A percentile compares a stretch with the other conserved stretches of the same genome.
Conservation (phyloP, 2,329 filamentous ascomycete genomes). For the Cercospora sesami region DNA sequence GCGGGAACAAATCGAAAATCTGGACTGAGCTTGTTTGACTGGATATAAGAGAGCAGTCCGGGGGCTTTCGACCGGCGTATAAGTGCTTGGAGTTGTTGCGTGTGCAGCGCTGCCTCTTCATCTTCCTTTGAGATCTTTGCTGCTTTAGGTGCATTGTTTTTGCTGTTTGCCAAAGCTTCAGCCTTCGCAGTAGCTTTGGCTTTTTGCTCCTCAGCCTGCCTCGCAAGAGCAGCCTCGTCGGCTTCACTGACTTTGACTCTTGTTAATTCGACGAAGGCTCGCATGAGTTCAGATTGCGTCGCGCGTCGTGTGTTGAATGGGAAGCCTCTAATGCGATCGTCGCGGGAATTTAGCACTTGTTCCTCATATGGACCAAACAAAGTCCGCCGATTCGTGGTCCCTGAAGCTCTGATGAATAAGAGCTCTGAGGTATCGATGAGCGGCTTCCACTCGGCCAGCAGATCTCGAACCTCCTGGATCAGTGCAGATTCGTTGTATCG, state of each 20-base stretch:
- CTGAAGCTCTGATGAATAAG: conserved; percentile 86
- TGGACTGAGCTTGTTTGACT: conserved; percentile 68
- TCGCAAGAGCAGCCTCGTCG: conserved; percentile 61
- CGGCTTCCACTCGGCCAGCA: conserved; percentile 80
- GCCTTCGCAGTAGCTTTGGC: conserved; percentile 46
- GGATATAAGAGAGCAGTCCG: conserved; percentile 79
- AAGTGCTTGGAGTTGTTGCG: conserved; percentile 81
- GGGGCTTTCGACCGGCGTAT: conserved; percentile 89
- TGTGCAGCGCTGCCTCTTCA: conserved; percentile 78
- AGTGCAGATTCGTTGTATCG: conserved; percentile 93
- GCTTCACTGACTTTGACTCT: conserved; percentile 81
- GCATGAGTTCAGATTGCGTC: conserved; percentile 92
- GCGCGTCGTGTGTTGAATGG: conserved; percentile 90
- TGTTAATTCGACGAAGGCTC: conserved; percentile 90
- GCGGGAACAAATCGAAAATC: conserved; percentile 74
- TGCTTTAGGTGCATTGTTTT: conserved; percentile 53
- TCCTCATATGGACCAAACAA: conserved; percentile 89
- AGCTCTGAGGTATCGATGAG: conserved; percentile 82
- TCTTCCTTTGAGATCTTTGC: conserved; percentile 78
- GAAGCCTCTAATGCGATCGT: conserved; percentile 78
- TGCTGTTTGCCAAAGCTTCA: conserved; percentile 43
- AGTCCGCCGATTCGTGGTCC: conserved; percentile 79
- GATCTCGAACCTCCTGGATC: conserved; percentile 78
- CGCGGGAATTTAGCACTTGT: conserved; percentile 76
- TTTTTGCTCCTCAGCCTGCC: conserved; percentile 48